Conservation (phyloP, 2,329 filamentous ascomycete genomes). For the Pseudocercospora pini-densiflorae region DNA sequence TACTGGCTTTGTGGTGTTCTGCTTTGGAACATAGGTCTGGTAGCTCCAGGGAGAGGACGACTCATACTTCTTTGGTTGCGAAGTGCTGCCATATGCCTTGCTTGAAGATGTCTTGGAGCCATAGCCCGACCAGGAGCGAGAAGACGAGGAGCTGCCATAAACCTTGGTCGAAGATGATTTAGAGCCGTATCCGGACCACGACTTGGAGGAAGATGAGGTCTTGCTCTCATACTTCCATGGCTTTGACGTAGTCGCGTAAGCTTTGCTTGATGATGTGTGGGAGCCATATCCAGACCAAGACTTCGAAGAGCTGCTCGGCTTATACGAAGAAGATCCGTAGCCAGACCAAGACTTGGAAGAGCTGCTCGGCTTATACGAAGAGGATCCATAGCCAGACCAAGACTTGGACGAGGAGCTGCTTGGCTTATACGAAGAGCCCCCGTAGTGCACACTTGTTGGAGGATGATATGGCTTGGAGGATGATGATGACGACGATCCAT, state of each 20-base stretch:
- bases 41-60: background rate
- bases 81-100: background rate
- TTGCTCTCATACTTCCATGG: background rate
- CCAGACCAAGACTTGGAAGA: background rate
- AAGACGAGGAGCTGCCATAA: slow-evolving; percentile 1
- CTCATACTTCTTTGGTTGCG: slow-evolving; percentile 1
- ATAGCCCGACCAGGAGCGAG: background rate
- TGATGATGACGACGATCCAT: background rate
- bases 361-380: background rate
- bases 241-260: background rate
- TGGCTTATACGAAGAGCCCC: background rate
- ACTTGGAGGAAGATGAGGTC: background rate
- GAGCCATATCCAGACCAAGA: background rate
- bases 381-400: background rate
- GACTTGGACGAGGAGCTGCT: background rate
- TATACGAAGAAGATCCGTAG: background rate
- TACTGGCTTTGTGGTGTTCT: background rate
- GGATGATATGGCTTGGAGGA: slow-evolving; percentile 2
- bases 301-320: background rate
- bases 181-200: slow-evolving; percentile 1
- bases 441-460: background rate
- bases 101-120: background rate
- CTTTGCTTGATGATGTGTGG: background rate
- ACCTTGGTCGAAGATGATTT: background rate
- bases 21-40: background rate